Percentiles rank a stretch among this genome's conserved stretches.
These are phyloP conservation scores for Albatrellus sp. DNA, from an alignment of 1,284 basidiomycete species.

Conservation along the genomic window DNA sequence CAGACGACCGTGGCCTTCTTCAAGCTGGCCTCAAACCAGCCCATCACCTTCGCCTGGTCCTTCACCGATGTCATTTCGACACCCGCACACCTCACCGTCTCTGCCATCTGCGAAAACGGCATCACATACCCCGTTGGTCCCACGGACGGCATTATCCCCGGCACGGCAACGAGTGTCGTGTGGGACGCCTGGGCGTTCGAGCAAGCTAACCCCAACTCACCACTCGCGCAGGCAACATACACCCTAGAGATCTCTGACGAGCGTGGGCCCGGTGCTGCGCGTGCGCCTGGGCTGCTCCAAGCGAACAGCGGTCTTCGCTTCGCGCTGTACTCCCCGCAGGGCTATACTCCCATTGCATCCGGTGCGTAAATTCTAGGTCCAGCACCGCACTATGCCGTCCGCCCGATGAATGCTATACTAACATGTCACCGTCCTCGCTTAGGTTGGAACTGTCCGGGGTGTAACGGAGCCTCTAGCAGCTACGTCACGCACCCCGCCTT, in stretches of 20 bases:
- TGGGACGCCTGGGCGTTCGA: constrained; percentile 81
- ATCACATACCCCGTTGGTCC: constrained; percentile 84
- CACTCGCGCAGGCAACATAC: constrained; percentile 66
- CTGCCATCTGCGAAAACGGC: constrained; percentile 74
- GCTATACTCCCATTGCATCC: constrained; percentile 62
- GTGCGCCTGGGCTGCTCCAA: constrained; percentile 53
- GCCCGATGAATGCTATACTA: neutral
- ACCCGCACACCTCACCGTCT: constrained; percentile 67
- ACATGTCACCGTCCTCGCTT: constrained; percentile 2
- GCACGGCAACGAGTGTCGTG: constrained; percentile 55
- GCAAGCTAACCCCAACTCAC: constrained; percentile 46
- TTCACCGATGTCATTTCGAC: constrained; percentile 58
- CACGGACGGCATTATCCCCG: constrained; percentile 58
- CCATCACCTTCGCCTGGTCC: constrained; percentile 90
- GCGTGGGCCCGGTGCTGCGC: constrained; percentile 49
- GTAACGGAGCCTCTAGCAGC: constrained; percentile 35
- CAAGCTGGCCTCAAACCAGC: constrained; percentile 70
- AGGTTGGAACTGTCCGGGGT: constrained; percentile 74
- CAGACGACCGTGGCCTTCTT: constrained; percentile 74
- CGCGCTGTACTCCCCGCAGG: constrained; percentile 74
- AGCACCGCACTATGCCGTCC: neutral
- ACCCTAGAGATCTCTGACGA: constrained; percentile 73
- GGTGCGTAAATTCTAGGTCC: constrained; percentile 29
- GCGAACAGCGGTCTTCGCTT: constrained; percentile 67
- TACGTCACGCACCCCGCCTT: constrained; percentile 50